These are phyloP conservation scores for Pseudonitzschia multistriata DNA, from an alignment of 108 stramenopile genomes.

Conservation along the genomic window DNA sequence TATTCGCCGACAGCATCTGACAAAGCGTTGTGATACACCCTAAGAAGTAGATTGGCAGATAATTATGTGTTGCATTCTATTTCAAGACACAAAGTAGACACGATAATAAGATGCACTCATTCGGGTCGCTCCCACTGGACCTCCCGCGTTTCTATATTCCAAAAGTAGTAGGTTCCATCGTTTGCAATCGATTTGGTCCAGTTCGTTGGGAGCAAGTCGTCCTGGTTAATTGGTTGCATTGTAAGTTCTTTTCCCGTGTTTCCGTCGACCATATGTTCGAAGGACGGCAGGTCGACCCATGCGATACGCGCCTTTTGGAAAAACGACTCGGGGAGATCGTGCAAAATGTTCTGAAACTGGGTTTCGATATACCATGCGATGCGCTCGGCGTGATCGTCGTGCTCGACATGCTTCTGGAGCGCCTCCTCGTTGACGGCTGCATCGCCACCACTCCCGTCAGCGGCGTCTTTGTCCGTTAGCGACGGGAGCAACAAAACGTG, in stretches of 20 bases:
- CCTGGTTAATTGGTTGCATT: conserved; percentile 37
- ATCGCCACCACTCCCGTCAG: conserved; percentile 1
- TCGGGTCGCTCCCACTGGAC: conserved; percentile 68
- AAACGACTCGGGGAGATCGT: conserved; percentile 64
- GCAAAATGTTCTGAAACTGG: conserved; percentile 74
- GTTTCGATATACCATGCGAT: conserved; percentile 78
- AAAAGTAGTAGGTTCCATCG: conserved; percentile 75
- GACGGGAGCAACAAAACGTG: conserved; percentile 33
- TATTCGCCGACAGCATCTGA: conserved; percentile 35
- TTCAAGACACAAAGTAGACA: not conserved
- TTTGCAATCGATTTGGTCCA: conserved; percentile 75
- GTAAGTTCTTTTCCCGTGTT: conserved; percentile 46
- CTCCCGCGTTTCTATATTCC: conserved; percentile 62
- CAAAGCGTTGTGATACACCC: not conserved
- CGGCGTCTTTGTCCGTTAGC: not conserved
- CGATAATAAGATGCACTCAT: not conserved
- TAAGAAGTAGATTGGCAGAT: not conserved
- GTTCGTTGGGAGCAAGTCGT: conserved; percentile 53
- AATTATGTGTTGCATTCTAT: not conserved
- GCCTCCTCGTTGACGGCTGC: conserved; percentile 24
- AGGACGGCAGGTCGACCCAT: conserved; percentile 81
- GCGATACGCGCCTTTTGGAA: conserved; percentile 72
- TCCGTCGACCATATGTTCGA: conserved; percentile 53
- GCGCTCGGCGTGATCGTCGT: conserved; percentile 64
- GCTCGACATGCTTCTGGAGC: conserved; percentile 26